phyloP scores from a whole-genome alignment of 2,329 filamentous ascomycete species.

The Huntiella omanensis region DNA sequence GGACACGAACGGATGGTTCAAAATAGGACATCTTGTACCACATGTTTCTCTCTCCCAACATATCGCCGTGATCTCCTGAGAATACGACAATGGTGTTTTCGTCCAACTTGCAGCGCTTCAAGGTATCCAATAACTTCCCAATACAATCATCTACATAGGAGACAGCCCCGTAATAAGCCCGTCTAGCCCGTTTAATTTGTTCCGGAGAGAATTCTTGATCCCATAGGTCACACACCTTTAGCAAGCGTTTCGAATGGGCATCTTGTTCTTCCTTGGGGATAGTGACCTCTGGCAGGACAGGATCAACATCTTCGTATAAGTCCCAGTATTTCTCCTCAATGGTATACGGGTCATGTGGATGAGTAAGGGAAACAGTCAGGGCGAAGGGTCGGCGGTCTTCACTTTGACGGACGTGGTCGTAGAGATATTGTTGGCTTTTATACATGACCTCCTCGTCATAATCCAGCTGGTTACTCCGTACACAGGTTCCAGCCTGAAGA shows the following conservation, averaged over 20 bases:
- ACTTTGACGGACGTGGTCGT: slow-evolving; percentile 73
- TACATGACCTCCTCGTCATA: slow-evolving; percentile 96
- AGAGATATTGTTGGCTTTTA: slow-evolving; percentile 73
- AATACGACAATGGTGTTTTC: slow-evolving; percentile 85
- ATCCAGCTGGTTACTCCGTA: slow-evolving; percentile 85
- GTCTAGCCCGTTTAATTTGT: slow-evolving; percentile 66
- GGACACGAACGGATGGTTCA: slow-evolving; percentile 76
- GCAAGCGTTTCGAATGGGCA: slow-evolving; percentile 66
- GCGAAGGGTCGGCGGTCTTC: slow-evolving; percentile 59
- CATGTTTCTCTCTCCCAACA: slow-evolving; percentile 78
- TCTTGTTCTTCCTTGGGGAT: slow-evolving; percentile 72
- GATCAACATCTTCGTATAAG: slow-evolving; percentile 72
- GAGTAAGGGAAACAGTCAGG: slow-evolving; percentile 78
- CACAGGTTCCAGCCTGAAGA: slow-evolving; percentile 70
- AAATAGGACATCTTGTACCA: slow-evolving; percentile 99
- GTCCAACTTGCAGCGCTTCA: slow-evolving; percentile 62
- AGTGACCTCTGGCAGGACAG: slow-evolving; percentile 58
- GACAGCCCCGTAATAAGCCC: slow-evolving; percentile 83
- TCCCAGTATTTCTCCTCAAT: slow-evolving; percentile 93
- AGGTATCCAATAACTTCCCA: slow-evolving; percentile 57
- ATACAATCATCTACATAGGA: slow-evolving; percentile 90
- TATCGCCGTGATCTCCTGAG: slow-evolving; percentile 85
- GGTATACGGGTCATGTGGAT: slow-evolving; percentile 88
- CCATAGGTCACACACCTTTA: slow-evolving; percentile 76
- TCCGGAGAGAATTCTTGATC: slow-evolving; percentile 68